Evolutionary conservation across 2,329 filamentous ascomycete genomes (phyloP), one percentile per base, ranked within the genome.

Genomic region (Penicillium brevicompactum): DNA sequence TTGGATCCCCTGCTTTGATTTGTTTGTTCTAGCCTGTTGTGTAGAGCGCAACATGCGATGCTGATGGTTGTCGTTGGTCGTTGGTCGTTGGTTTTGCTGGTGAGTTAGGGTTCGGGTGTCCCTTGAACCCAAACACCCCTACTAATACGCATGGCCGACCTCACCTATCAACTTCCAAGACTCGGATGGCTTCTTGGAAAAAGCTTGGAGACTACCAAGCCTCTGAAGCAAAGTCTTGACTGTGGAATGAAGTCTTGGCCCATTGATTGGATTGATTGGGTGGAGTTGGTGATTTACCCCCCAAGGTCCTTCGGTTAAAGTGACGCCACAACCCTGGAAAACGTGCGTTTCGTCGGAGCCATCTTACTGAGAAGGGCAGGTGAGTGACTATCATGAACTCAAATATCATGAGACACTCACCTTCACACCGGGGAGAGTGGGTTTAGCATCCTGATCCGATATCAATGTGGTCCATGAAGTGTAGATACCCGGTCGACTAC

Each of bases 241-340:
- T 44, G 53, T 59, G 52, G 56, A 31, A 47, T 46, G 51, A 21
- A 4, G 16, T 14, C 13, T 6, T 14, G 21, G 11, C 1, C 13
- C 22, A 32, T 22, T 60, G 57, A 62, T 64, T 64, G 57, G 62
- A 42, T 46, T 27, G 24, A 27, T 27, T 27, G 24, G 24, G 6
- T 41, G 14, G 21, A 10, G 24, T 24, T 38, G 30, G 30, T 55
- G 24, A 51, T 21, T 55, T 59, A 46, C 54, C 51, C 51, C 50
- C 61, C 62, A 65, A 64, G 62, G 62, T 65, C 59, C 62, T 51
- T 60, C 47, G 47, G 53, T 21, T 59, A 57, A 55, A 16, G 42
- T 42, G 22, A 42, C 42, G 37, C 40, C 52, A 38, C 10, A 40
- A 34, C 46, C 44, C 18, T 51, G 47, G 13, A 31, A 31, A 48